These are phyloP conservation scores for Plectosphaerella cucumerina DNA, from an alignment of 2,329 filamentous ascomycete genomes.

Conservation along the genomic window DNA sequence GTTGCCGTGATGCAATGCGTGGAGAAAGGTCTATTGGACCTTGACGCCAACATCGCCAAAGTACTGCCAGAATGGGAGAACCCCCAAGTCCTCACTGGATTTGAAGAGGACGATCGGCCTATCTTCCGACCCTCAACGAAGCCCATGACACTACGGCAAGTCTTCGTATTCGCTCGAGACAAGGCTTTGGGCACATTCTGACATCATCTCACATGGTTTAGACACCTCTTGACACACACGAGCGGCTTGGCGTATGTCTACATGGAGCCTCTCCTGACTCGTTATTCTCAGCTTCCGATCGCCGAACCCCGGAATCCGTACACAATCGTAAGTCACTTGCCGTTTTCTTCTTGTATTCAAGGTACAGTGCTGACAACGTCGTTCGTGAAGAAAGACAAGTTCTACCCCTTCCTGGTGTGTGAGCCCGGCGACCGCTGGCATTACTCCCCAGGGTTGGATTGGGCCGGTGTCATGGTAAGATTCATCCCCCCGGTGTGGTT, in stretches of 20 bases:
- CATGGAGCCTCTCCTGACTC: neutral
- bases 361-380: neutral
- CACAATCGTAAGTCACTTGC: neutral
- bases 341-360: no score
- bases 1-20: conserved; percentile 3
- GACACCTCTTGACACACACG: conserved; percentile 2
- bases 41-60: neutral
- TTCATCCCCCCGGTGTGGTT: neutral
- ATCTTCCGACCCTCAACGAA: neutral
- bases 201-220: neutral
- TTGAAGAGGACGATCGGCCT: neutral
- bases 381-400: neutral
- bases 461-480: conserved; percentile 2
- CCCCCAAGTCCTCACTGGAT: neutral
- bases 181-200: no score
- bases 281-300: neutral
- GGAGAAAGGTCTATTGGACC: neutral
- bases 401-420: neutral
- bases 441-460: neutral
- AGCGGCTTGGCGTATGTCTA: neutral
- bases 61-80: conserved; percentile 2
- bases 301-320: neutral
- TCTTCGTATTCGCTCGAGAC: neutral
- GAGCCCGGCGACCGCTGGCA: neutral
- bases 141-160: neutral